Conservation (phyloP, 306 rosid species). For the Crotalaria pallida region DNA sequence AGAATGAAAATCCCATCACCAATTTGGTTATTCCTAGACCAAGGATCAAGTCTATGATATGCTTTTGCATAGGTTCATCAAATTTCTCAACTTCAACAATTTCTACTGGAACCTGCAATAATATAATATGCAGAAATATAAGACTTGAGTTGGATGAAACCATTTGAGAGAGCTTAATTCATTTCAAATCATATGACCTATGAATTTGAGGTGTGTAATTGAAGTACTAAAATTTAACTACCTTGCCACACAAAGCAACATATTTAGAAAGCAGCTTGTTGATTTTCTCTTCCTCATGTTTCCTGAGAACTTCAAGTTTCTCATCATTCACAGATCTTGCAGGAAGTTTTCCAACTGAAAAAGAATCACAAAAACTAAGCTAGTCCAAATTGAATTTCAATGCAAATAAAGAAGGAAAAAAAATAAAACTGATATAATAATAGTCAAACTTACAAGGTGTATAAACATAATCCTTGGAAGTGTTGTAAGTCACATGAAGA, state of each 20-base stretch:
- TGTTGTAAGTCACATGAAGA: slow-evolving; percentile 42
- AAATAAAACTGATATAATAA: neutral
- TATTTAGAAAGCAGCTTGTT: slow-evolving; percentile 47
- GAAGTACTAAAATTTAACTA: slow-evolving; percentile 13
- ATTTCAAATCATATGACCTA: neutral
- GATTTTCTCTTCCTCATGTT: slow-evolving; percentile 48
- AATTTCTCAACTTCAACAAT: slow-evolving; percentile 40
- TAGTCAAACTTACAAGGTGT: slow-evolving; percentile 61
- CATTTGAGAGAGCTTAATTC: neutral
- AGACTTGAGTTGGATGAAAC: neutral
- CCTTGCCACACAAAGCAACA: slow-evolving; percentile 64
- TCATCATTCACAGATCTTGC: slow-evolving; percentile 69
- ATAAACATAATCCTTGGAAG: slow-evolving; percentile 47
- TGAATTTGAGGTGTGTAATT: neutral
- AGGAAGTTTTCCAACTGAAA: slow-evolving; percentile 83
- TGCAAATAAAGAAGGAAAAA: neutral
- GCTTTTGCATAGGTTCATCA: slow-evolving; percentile 56
- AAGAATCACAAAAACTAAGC: slow-evolving; percentile 23
- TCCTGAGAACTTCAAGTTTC: slow-evolving; percentile 45
- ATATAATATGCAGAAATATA: neutral
- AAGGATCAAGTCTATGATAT: slow-evolving; percentile 51
- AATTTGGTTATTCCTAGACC: slow-evolving; percentile 53
- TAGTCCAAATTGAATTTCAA: slow-evolving; percentile 17
- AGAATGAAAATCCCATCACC: slow-evolving; percentile 63
- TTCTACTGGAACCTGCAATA: slow-evolving; percentile 54